phyloP scores from a whole-genome alignment of 306 rosid species.

The Sesbania bispinosa region DNA sequence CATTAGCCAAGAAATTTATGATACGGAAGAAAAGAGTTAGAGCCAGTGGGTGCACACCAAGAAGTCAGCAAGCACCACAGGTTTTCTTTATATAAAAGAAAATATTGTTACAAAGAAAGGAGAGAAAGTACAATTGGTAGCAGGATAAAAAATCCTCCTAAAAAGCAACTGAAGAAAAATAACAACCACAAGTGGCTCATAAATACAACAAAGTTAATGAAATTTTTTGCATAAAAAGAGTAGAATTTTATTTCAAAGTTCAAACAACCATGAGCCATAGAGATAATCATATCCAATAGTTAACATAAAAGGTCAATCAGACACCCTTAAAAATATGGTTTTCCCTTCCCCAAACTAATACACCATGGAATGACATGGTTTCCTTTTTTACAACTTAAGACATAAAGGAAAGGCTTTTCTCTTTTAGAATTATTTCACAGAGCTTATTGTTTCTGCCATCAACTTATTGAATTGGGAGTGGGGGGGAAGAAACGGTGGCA shows the following conservation, averaged over 20 bases:
- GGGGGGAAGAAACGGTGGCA: background rate
- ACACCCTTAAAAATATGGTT: background rate
- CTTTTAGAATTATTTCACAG: background rate
- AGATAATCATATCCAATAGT: background rate
- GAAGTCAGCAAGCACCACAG: conserved; percentile 13
- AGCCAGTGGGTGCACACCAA: background rate
- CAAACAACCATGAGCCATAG: background rate
- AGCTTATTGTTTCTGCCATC: background rate
- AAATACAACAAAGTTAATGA: background rate
- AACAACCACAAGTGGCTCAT: background rate
- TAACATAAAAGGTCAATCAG: background rate
- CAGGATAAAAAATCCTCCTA: background rate
- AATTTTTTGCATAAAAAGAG: background rate
- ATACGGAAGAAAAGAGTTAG: background rate
- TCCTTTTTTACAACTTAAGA: background rate
- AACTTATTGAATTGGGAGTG: background rate
- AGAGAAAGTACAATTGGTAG: background rate
- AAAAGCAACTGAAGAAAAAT: background rate
- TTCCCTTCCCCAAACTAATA: background rate
- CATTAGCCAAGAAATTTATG: conserved; percentile 15
- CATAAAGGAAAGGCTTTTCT: background rate
- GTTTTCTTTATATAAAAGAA: background rate
- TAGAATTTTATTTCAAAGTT: background rate
- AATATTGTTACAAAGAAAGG: background rate
- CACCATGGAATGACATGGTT: background rate